Evolutionary conservation across 495 filamentous ascomycete species (phyloP).

Genomic region (Darksidea phi): DNA sequence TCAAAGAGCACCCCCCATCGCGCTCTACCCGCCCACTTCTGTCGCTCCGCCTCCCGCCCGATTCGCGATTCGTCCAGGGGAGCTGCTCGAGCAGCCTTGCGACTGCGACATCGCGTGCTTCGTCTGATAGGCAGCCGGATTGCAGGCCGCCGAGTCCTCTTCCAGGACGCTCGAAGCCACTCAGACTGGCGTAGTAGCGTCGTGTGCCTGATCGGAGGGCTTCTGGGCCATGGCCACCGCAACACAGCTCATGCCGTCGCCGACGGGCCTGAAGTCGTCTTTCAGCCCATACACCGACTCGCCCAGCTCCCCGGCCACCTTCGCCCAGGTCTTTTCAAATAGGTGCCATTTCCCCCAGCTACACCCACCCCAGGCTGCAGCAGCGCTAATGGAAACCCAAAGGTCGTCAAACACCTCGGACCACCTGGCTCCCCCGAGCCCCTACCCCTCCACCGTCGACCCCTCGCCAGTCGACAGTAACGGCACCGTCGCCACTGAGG

Average conservation of each 20-base stretch:
- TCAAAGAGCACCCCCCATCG: neutral
- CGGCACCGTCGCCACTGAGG: conserved; percentile 51
- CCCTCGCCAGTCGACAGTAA: conserved; percentile 77
- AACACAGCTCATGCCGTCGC: conserved; percentile 45
- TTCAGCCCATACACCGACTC: conserved; percentile 63
- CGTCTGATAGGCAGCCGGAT: conserved; percentile 3
- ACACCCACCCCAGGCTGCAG: neutral
- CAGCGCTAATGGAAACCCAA: conserved; percentile 28
- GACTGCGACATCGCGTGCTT: neutral
- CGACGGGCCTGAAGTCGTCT: conserved; percentile 51
- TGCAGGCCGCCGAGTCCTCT: conserved; percentile 2
- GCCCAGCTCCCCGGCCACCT: conserved; percentile 55
- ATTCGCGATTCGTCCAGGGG: conserved; percentile 28
- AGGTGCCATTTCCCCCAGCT: conserved; percentile 43
- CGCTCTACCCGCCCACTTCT: conserved; percentile 9
- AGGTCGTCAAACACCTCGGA: conserved; percentile 39
- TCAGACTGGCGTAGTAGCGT: conserved; percentile 18
- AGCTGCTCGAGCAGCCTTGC: conserved; percentile 26
- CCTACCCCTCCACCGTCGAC: conserved; percentile 53
- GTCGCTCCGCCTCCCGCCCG: conserved; percentile 9
- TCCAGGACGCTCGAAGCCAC: neutral
- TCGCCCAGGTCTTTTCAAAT: conserved; percentile 49
- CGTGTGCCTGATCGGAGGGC: neutral
- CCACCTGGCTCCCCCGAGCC: conserved; percentile 38
- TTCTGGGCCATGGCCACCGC: conserved; percentile 30